These are phyloP conservation scores for Withania somnifera DNA, from an alignment of 305 asterid genomes.

Conservation along the genomic window DNA sequence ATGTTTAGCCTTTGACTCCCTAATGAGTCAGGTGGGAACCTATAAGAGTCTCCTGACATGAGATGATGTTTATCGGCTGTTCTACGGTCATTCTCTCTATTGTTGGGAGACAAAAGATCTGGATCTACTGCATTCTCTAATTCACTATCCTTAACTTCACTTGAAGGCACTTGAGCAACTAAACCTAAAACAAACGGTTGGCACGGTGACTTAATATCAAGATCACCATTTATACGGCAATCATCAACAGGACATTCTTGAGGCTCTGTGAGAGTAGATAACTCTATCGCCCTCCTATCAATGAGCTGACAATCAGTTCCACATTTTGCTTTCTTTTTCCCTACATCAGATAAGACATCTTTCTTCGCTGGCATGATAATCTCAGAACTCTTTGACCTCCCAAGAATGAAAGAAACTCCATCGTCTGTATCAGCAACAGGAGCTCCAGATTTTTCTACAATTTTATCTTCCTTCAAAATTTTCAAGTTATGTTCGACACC, in stretches of 20 bases:
- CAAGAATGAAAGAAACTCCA: slow-evolving; percentile 58
- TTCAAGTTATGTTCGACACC: slow-evolving; percentile 42
- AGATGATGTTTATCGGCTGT: slow-evolving; percentile 20
- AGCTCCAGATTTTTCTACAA: slow-evolving; percentile 27
- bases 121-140: slow-evolving; percentile 22
- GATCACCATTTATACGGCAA: slow-evolving; percentile 25
- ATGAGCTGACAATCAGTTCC: slow-evolving; percentile 18
- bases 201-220: slow-evolving; percentile 21
- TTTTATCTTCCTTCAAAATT: slow-evolving; percentile 48
- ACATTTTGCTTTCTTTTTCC: slow-evolving; percentile 17
- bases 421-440: slow-evolving; percentile 52
- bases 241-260: slow-evolving; percentile 20
- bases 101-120: slow-evolving; percentile 17
- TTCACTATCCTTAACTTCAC: slow-evolving; percentile 25
- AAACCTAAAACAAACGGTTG: slow-evolving; percentile 20
- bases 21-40: slow-evolving; percentile 15
- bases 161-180: slow-evolving; percentile 19
- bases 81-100: slow-evolving; percentile 16
- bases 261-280: slow-evolving; percentile 23
- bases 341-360: slow-evolving; percentile 31
- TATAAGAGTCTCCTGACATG: slow-evolving; percentile 21
- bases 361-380: slow-evolving; percentile 25
- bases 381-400: slow-evolving; percentile 40
- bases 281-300: slow-evolving; percentile 24
- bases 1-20: slow-evolving; percentile 14